Evolutionary conservation across 345 rosid species (phyloP).

Genomic region (Boechera divaricarpa): DNA sequence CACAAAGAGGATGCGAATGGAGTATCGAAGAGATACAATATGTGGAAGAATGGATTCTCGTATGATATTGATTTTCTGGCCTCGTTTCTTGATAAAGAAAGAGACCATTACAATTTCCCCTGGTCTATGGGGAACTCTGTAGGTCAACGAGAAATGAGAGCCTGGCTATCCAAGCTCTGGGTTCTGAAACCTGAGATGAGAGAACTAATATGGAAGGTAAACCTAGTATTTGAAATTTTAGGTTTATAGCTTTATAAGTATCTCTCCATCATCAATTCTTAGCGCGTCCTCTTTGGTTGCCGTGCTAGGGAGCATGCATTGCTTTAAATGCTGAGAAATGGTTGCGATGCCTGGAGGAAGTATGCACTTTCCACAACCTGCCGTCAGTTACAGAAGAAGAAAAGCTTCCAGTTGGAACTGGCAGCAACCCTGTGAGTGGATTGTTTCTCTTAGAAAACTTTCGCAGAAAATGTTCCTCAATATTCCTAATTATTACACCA

Average conservation of each 20-base stretch:
- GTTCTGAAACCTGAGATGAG: conserved; percentile 74
- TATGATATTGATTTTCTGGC: conserved; percentile 73
- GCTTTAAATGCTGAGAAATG: conserved; percentile 89
- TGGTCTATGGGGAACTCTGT: conserved; percentile 90
- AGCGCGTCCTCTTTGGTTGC: conserved; percentile 5
- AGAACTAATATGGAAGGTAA: conserved; percentile 89
- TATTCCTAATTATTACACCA: background rate
- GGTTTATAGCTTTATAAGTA: background rate
- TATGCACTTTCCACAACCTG: conserved; percentile 71
- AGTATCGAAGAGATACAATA: conserved; percentile 48
- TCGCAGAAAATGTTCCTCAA: background rate
- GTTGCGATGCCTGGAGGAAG: conserved; percentile 70
- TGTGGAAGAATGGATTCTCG: conserved; percentile 66
- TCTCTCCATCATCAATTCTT: conserved; percentile 24
- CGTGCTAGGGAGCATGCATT: conserved; percentile 84
- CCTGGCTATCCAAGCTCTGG: conserved; percentile 91
- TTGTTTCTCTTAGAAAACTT: conserved; percentile 21
- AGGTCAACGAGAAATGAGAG: conserved; percentile 96
- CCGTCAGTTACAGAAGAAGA: conserved; percentile 67
- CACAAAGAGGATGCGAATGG: conserved; percentile 46
- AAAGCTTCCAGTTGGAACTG: conserved; percentile 92
- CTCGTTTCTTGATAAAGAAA: conserved; percentile 75
- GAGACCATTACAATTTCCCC: conserved; percentile 83
- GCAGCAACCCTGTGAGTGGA: conserved; percentile 96
- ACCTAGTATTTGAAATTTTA: conserved; percentile 3